These are phyloP conservation scores for Lathyrus sativus DNA, from an alignment of 306 rosid genomes.

Conservation along the genomic window DNA sequence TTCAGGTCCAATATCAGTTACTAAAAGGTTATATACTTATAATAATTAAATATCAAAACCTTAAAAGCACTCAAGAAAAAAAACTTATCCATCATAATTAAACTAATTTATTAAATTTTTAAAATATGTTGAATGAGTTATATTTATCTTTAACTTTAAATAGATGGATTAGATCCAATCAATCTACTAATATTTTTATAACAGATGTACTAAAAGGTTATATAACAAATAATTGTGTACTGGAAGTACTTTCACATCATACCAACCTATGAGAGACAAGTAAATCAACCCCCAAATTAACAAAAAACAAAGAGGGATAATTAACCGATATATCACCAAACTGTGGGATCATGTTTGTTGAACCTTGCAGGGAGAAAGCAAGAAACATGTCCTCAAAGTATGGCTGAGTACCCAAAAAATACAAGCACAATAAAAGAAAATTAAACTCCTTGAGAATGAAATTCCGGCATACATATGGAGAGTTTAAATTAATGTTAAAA, in stretches of 20 bases:
- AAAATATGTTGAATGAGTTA: too few relatives aligned
- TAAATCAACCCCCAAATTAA: constrained; percentile 34
- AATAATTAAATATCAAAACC: too few relatives aligned
- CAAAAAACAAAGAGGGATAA: constrained; percentile 1
- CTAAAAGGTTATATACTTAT: too few relatives aligned
- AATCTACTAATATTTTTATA: too few relatives aligned
- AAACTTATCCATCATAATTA: too few relatives aligned
- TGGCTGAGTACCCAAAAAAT: constrained; percentile 21
- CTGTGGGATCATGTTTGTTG: constrained; percentile 21
- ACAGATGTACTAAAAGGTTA: too few relatives aligned
- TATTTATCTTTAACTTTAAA: too few relatives aligned
- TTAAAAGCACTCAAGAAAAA: too few relatives aligned
- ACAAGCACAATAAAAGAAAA: constrained; percentile 23
- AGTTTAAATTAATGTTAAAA: constrained; percentile 24
- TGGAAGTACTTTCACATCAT: constrained; percentile 88
- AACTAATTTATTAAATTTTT: too few relatives aligned
- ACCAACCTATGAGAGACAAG: constrained; percentile 74
- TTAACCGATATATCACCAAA: constrained; percentile 13
- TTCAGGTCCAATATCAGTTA: too few relatives aligned
- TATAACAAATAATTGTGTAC: constrained; percentile 71
- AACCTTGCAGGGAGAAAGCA: constrained; percentile 30
- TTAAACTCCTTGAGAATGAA: constrained; percentile 24
- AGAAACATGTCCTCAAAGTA: constrained; percentile 9
- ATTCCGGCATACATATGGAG: constrained; percentile 19
- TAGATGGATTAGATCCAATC: too few relatives aligned